phyloP scores from a whole-genome alignment of 1,284 basidiomycete genomes.

The Trichosporon inkin region DNA sequence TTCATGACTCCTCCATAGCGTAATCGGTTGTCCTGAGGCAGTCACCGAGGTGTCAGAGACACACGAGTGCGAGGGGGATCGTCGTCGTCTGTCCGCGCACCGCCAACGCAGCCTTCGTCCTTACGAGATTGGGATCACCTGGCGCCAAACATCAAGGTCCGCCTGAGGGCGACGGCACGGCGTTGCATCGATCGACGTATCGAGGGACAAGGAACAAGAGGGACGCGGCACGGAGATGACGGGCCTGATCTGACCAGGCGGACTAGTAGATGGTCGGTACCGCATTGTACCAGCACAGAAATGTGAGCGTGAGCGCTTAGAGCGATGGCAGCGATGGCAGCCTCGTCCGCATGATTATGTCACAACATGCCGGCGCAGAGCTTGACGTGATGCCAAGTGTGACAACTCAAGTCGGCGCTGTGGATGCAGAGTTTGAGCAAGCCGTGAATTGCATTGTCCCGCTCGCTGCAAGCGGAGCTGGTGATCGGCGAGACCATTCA shows the following conservation, averaged over 20 bases:
- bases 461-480: too few species aligned
- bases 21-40: not conserved
- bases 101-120: not conserved
- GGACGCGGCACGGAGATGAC: not conserved
- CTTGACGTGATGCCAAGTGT: not conserved
- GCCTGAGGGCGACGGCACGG: not conserved
- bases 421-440: not conserved
- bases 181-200: not conserved
- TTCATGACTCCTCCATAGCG: not conserved
- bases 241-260: too few species aligned
- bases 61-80: not conserved
- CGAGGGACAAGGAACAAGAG: slow-evolving; percentile 4
- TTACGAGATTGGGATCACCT: not conserved
- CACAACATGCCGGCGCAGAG: too few species aligned
- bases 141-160: not conserved
- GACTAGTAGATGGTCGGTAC: too few species aligned
- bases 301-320: not conserved
- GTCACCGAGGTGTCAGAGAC: not conserved
- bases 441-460: too few species aligned
- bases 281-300: not conserved
- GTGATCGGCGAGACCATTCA: too few species aligned
- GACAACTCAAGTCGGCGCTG: not conserved
- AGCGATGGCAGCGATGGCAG: not conserved
- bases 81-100: not conserved
- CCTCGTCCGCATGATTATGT: too few species aligned